Base-by-base conservation (phyloP, 2,329 filamentous ascomycete species). In the Nothophoma quercina region DNA sequence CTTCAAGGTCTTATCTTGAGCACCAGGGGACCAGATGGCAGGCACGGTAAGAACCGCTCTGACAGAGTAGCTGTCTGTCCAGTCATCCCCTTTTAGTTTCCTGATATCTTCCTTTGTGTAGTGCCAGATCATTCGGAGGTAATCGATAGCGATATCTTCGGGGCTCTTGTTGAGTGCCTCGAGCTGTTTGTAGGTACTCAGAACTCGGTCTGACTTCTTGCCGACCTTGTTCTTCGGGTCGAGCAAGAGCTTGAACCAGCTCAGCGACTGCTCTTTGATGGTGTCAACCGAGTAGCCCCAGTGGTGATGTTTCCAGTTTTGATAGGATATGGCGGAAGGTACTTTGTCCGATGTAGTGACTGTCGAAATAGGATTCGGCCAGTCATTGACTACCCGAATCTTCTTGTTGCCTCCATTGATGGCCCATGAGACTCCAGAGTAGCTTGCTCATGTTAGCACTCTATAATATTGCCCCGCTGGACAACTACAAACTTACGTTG, bases 371-470 rank as follows among this genome's bases (percentile, higher is more conserved):
- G 26, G 26, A 28, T 28, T 28, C 10, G 26, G 26, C 26, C 26
- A 28, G 26, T 28, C 26, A 12, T 28, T 28, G 26, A 28, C 26
- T 28, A 28, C 26, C 4, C 26, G 26, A 12, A 28, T 28, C 5
- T 7, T 7, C 26, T 28, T 28, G 5, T 28, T 28, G 5, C 26
- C 26, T 5, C 6, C 26, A 10, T 28, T 28, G 10, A 28, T 36
- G 2, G 63, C 58, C 67, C 68, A 71, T 3, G 69, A 54, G 1
- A 69, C 63, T 4, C 69, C 68, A 2, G 69, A 69, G 28, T 64
- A 67, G 2, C 68, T 72, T 28, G 10, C 4, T 5, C 26, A 12
- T 12, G 25, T 7, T 29, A 18, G 8, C 38, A 7, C 5, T 25
- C 30, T 7, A 33, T 33, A 28, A 30, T 13, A 51, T 6, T 16